Evolutionary conservation across 805 yeast species (phyloP), one percentile per base, ranked within the genome.

Genomic region (Candida berthetii): DNA sequence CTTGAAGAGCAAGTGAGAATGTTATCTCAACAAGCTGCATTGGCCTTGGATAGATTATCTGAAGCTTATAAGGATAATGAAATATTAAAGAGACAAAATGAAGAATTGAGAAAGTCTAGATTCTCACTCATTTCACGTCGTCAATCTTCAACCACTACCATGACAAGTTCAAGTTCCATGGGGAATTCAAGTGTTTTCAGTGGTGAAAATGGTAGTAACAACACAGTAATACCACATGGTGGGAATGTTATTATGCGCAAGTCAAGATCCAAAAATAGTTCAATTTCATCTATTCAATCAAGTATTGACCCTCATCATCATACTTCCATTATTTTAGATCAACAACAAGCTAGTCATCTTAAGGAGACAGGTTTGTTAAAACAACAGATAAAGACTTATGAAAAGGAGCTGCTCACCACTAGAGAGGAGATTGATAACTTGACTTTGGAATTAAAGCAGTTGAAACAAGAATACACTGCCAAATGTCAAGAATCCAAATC

Each of bases 1-100:
- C 37, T 56, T 14, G 61, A 56, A 37, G 52, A 56, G 36, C 61
- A 56, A 31, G 43, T 56, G 14, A 44, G 46, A 35, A 42, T 51
- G 32, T 39, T 56, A 10, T 45, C 57, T 6, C 51, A 48, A 9
- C 60, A 56, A 19, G 61, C 60, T 11, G 49, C 58, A 1, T 9
- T 42, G 35, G 58, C 58, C 3, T 41, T 56, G 31, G 61, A 56
- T 36, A 42, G 42, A 35, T 41, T 55, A 18, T 47, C 48, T 4
- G 60, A 54, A n/a, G 42, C 45, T 3, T 32, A 41, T 6, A 52
- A 45, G 35, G 53, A 48, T 31, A 52, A 55, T 28, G 49, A 48
- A 3, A 17, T 24, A 1, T 25, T 55, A 31, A 50, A 37, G 29
- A 40, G 35, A 14, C 52, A 54, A 34, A 53, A 52, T 17, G 39